A percentile compares a stretch with the other conserved stretches of the same genome.
These are phyloP conservation scores for Paramecium bursaria DNA, from an alignment of 73 alveolate genomes.

Conservation along the genomic window DNA sequence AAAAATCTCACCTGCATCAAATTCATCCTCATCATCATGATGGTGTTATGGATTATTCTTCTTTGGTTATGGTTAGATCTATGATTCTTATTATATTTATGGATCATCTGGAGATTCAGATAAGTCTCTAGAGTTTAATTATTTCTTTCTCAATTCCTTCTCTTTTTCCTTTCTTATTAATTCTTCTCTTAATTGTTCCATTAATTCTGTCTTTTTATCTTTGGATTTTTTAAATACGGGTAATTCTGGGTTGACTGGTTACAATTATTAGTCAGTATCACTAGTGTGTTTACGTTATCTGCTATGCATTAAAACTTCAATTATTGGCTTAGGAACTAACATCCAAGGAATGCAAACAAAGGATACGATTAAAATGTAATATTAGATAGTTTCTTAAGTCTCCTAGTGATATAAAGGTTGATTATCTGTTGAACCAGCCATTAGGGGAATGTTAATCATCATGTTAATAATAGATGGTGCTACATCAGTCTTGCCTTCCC, in stretches of 20 bases:
- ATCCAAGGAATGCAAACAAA: slow-evolving; percentile 94
- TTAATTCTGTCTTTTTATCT: slow-evolving; percentile 69
- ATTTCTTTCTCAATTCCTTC: slow-evolving; percentile 41
- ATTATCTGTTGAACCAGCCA: slow-evolving; percentile 87
- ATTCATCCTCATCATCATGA: slow-evolving; percentile 73
- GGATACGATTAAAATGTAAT: slow-evolving; percentile 81
- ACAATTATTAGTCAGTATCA: slow-evolving; percentile 25
- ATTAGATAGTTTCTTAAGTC: slow-evolving; percentile 77
- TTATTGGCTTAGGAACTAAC: slow-evolving; percentile 93
- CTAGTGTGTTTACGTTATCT: slow-evolving; percentile 67
- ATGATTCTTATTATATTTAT: slow-evolving; percentile 37
- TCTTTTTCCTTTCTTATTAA: slow-evolving; percentile 62
- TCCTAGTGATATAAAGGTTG: slow-evolving; percentile 84
- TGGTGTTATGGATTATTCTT: slow-evolving; percentile 37
- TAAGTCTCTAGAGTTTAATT: slow-evolving; percentile 63
- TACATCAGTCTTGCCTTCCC: slow-evolving; percentile 79
- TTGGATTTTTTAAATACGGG: slow-evolving; percentile 57
- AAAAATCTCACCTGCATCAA: slow-evolving; percentile 86
- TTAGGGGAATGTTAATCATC: slow-evolving; percentile 92
- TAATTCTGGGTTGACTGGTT: slow-evolving; percentile 61
- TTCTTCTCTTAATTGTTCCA: slow-evolving; percentile 72
- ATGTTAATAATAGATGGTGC: slow-evolving; percentile 95
- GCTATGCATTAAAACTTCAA: slow-evolving; percentile 70
- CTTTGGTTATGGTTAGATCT: neutral
- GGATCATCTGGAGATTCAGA: slow-evolving; percentile 62